Conservation (phyloP, 2,329 filamentous ascomycete genomes). For the Fusarium nodosum region DNA sequence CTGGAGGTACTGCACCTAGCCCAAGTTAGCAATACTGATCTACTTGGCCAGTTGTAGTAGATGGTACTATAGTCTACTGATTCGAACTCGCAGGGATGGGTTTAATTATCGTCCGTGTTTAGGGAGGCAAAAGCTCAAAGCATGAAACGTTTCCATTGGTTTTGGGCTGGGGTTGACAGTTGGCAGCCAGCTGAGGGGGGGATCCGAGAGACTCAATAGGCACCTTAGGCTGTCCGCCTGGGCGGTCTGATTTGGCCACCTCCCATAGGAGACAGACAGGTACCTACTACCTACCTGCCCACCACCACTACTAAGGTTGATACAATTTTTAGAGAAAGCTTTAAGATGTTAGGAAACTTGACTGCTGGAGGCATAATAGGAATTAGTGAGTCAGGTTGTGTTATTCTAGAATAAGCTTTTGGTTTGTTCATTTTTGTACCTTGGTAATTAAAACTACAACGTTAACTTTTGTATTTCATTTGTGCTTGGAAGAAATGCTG, state of each 20-base stretch:
- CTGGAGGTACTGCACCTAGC: background rate
- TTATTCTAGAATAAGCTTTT: background rate
- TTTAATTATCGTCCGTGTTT: conserved; percentile 16
- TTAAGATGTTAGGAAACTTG: background rate
- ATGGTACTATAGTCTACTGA: conserved; percentile 29
- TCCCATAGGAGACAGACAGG: too few species aligned
- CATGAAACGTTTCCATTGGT: conserved; percentile 15
- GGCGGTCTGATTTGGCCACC: background rate
- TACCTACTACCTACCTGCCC: too few species aligned
- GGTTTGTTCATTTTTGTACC: background rate
- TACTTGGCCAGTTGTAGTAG: conserved; percentile 14
- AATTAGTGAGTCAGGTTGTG: background rate
- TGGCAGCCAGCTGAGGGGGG: conserved; percentile 25
- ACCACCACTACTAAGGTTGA: too few species aligned
- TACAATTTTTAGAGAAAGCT: background rate
- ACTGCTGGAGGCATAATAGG: background rate
- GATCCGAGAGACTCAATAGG: conserved; percentile 19
- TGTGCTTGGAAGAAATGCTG: too few species aligned
- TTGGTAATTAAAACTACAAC: background rate
- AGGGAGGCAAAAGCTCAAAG: conserved; percentile 17
- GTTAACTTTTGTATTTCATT: background rate
- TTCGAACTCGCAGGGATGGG: conserved; percentile 30
- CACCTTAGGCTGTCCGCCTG: background rate
- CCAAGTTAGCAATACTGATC: background rate
- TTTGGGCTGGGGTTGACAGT: conserved; percentile 18